These are phyloP conservation scores for Cutaneotrichosporon sp. DNA, from an alignment of 1,284 basidiomycete genomes.

Conservation along the genomic window DNA sequence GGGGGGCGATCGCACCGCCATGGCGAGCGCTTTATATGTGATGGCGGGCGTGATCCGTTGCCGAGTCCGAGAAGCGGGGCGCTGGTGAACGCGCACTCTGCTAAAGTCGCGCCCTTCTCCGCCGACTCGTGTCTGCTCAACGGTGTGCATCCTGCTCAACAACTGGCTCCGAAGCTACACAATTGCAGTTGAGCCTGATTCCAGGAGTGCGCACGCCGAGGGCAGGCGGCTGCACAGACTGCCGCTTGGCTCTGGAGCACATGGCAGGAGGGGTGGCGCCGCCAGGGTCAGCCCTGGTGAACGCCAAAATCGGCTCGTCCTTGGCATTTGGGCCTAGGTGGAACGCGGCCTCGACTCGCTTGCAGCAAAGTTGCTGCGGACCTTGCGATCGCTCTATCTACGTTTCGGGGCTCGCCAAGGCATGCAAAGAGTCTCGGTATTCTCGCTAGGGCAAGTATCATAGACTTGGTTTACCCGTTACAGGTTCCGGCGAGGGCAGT, in stretches of 20 bases:
- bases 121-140: not conserved
- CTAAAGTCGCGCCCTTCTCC: not conserved
- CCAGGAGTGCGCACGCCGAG: not conserved
- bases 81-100: conserved; percentile 1
- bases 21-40: not conserved
- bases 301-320: too few relatives aligned
- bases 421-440: too few relatives aligned
- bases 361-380: too few relatives aligned
- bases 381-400: too few relatives aligned
- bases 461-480: too few relatives aligned
- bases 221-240: not conserved
- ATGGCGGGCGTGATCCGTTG: not conserved
- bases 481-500: too few relatives aligned
- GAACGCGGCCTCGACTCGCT: too few relatives aligned
- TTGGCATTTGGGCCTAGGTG: too few relatives aligned
- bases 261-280: not conserved
- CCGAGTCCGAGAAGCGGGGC: not conserved
- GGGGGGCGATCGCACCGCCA: not conserved
- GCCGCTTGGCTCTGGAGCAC: not conserved
- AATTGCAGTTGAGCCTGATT: not conserved
- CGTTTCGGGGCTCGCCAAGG: too few relatives aligned
- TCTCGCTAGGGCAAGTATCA: too few relatives aligned
- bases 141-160: not conserved
- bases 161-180: not conserved
- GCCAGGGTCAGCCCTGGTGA: not conserved